Percentiles rank a stretch among this genome's conserved stretches.
These are phyloP conservation scores for Sordaria brevicollis DNA, from an alignment of 495 filamentous ascomycete genomes.

Conservation along the genomic window DNA sequence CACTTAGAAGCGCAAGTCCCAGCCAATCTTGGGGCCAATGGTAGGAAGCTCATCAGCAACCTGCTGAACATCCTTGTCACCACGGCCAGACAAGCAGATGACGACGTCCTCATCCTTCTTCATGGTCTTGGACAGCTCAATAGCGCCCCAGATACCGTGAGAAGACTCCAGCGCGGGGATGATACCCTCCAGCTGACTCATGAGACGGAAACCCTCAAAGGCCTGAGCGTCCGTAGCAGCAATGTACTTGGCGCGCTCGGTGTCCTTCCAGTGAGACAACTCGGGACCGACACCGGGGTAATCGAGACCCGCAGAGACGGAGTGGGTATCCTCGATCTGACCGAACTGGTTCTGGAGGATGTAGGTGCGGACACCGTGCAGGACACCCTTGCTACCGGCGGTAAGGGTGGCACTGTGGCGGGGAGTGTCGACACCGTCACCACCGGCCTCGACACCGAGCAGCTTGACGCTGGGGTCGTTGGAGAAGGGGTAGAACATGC, in stretches of 20 bases:
- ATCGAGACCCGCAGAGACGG: conserved; percentile 92
- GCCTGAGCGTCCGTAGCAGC: conserved; percentile 89
- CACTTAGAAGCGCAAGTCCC: conserved; percentile 72
- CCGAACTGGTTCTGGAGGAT: conserved; percentile 85
- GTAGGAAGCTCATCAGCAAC: conserved; percentile 89
- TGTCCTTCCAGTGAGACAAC: conserved; percentile 86
- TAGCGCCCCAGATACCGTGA: conserved; percentile 81
- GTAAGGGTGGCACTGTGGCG: conserved; percentile 86
- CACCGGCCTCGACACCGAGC: conserved; percentile 91
- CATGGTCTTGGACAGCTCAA: conserved; percentile 90
- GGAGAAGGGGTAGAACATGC: conserved; percentile 95
- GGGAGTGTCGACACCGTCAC: conserved; percentile 79
- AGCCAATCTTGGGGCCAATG: conserved; percentile 84
- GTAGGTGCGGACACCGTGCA: conserved; percentile 94
- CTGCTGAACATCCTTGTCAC: conserved; percentile 97
- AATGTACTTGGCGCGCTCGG: conserved; percentile 72
- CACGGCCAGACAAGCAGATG: conserved; percentile 85
- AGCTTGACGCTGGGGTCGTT: conserved; percentile 77
- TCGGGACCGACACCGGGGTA: conserved; percentile 97
- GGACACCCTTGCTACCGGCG: conserved; percentile 79
- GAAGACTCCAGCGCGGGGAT: conserved; percentile 92
- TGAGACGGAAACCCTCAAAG: conserved; percentile 74
- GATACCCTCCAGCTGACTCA: conserved; percentile 84
- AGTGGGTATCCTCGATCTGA: conserved; percentile 91
- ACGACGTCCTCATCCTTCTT: conserved; percentile 79